phyloP scores from a whole-genome alignment of 768 basidiomycete species.

The Suillus brevipes region DNA sequence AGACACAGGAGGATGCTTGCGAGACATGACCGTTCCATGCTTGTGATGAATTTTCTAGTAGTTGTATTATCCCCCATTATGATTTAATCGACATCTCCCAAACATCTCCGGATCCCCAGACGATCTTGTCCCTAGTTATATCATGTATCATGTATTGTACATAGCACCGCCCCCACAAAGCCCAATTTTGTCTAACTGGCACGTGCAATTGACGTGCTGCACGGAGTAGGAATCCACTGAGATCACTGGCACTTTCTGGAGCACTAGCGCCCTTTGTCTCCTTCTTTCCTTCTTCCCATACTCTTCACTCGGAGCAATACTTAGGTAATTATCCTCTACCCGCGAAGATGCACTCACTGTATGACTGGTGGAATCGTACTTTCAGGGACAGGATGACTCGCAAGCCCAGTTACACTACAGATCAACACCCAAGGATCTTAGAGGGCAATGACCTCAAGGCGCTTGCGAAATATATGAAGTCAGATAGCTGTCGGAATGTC shows the following conservation, averaged over 20 bases:
- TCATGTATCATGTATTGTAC: not conserved
- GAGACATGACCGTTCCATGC: not conserved
- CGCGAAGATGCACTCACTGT: not conserved
- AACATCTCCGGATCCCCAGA: not conserved
- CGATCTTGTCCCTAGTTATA: not conserved
- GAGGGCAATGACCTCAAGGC: constrained; percentile 40
- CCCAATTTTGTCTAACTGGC: not conserved
- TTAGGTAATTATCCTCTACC: not conserved
- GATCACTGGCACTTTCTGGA: not conserved
- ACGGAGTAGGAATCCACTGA: not conserved
- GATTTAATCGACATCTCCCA: not conserved
- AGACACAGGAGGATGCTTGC: not conserved
- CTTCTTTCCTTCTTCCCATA: not conserved
- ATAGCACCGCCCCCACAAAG: not conserved
- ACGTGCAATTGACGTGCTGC: not conserved
- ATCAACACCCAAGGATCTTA: constrained; percentile 23
- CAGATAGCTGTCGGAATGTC: constrained; percentile 64
- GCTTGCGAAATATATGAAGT: constrained; percentile 69
- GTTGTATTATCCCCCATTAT: not conserved
- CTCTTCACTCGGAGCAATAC: not conserved
- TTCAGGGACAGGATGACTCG: not conserved
- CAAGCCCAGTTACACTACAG: constrained; percentile 5
- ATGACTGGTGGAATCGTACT: constrained; percentile 4
- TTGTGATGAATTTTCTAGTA: not conserved
- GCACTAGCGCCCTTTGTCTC: not conserved